Percentiles rank a stretch among this genome's conserved stretches.
Evolutionary conservation across 129 eudicot species (phyloP).

Genomic region (Saposhnikovia divaricata): DNA sequence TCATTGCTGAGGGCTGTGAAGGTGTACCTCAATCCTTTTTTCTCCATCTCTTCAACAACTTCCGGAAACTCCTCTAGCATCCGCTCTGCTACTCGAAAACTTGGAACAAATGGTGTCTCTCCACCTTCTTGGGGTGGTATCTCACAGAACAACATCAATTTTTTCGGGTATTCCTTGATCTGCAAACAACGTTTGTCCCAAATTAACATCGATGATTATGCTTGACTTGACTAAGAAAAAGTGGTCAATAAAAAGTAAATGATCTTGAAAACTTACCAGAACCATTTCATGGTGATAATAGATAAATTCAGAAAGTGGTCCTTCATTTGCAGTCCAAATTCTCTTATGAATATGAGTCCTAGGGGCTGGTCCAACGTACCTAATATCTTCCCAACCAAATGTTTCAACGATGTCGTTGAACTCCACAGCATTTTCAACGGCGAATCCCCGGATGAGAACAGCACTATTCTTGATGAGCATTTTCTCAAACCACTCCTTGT

Average conservation of each 20-base stretch:
- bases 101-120: constrained; percentile 79
- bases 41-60: constrained; percentile 49
- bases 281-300: constrained; percentile 89
- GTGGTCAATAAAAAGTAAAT: not conserved
- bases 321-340: constrained; percentile 76
- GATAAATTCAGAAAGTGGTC: constrained; percentile 65
- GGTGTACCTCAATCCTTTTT: constrained; percentile 57
- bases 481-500: constrained; percentile 68
- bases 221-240: not conserved
- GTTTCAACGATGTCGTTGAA: constrained; percentile 58
- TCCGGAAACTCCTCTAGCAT: constrained; percentile 78
- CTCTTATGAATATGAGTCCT: constrained; percentile 61
- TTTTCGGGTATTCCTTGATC: constrained; percentile 62
- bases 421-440: constrained; percentile 52
- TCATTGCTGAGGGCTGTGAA: constrained; percentile 57
- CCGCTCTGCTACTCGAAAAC: constrained; percentile 54
- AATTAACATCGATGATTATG: not conserved
- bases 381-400: constrained; percentile 63
- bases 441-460: constrained; percentile 59
- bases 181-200: constrained; percentile 8
- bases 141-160: constrained; percentile 62
- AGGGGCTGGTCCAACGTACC: constrained; percentile 81
- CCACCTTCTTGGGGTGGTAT: constrained; percentile 70
- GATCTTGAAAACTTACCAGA: constrained; percentile 29
- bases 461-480: constrained; percentile 67